Base-by-base conservation (phyloP, 2,329 filamentous ascomycete genomes). In the Diaporthe sp. region DNA sequence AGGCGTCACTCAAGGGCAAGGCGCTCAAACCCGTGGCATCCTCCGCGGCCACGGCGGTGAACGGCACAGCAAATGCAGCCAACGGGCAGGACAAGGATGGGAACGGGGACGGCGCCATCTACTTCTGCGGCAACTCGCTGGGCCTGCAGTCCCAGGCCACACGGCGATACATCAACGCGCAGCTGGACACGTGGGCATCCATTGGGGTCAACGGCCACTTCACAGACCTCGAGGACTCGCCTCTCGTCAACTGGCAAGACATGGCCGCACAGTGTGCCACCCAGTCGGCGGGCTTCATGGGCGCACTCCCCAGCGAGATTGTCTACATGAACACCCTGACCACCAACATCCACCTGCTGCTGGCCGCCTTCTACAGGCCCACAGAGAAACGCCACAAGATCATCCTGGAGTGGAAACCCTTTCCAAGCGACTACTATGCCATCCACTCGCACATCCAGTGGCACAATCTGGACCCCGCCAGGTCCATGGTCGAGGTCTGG, bases 301-400 rank as follows among this genome's bases (percentile, higher is more conserved):
- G 95, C 25, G 94, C 94, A 0, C 86, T 89, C 3, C 85, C 92
- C 1, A 88, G 88, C 72, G 95, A 98, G 84, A 92, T 98, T 22
- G 94, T 95, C 71, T 90, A 96, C 68, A 98, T 98, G 95, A 94
- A 95, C 82, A 96, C 94, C 0, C 85, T 98, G 80, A 98, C 94
- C 2, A 91, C 89, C 31, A 97, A 97, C 82, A 83, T 98, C 76
- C 95, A 98, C 83, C 84, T 97, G 22, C 86, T 97, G 80, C 92
- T 98, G 92, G 92, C 94, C 10, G 94, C 93, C 84, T 97, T 98
- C 85, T 98, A 96, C 85, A 88, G 86, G 72, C 95, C 95, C 0
- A 93, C 88, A 0, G 81, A 88, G 85, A 84, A 84, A 79, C 83
- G 87, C 53, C 93, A 93, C 85, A 97, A 96, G 86, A 93, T 98